Evolutionary conservation across 805 yeast genomes (phyloP).

Genomic region (Yarrowia divulgata): DNA sequence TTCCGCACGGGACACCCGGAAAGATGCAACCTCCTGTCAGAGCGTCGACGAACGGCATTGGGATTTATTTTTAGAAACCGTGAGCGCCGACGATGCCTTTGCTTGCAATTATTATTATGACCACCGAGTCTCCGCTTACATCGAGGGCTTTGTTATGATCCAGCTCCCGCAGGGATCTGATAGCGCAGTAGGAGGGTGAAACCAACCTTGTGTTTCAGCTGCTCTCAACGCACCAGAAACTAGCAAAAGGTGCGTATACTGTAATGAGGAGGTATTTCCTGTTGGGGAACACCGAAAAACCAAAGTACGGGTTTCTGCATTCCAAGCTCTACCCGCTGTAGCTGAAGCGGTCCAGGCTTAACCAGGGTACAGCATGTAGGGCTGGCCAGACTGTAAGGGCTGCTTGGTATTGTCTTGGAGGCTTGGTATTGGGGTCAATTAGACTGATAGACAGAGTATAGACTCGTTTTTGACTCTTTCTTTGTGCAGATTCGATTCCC

Average conservation of each 20-base stretch:
- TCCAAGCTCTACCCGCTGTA: background rate
- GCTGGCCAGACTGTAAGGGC: no score
- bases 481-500: no score
- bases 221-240: background rate
- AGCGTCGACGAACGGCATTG: background rate
- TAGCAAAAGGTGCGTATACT: background rate
- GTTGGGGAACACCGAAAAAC: background rate
- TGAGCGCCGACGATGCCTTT: background rate
- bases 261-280: background rate
- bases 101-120: background rate
- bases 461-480: no score
- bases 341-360: background rate
- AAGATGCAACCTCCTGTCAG: background rate
- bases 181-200: background rate
- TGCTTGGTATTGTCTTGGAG: no score
- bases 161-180: constrained; percentile 13
- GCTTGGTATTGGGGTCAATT: no score
- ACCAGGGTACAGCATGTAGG: background rate
- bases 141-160: background rate
- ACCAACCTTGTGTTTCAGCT: constrained; percentile 7
- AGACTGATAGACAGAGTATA: no score
- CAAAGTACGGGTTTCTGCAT: background rate
- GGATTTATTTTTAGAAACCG: no score
- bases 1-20: background rate
- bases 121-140: background rate